Evolutionary conservation across 148 eudicot species (phyloP), one percentile per base, ranked within the genome.

Genomic region (Diospyros lotus): DNA sequence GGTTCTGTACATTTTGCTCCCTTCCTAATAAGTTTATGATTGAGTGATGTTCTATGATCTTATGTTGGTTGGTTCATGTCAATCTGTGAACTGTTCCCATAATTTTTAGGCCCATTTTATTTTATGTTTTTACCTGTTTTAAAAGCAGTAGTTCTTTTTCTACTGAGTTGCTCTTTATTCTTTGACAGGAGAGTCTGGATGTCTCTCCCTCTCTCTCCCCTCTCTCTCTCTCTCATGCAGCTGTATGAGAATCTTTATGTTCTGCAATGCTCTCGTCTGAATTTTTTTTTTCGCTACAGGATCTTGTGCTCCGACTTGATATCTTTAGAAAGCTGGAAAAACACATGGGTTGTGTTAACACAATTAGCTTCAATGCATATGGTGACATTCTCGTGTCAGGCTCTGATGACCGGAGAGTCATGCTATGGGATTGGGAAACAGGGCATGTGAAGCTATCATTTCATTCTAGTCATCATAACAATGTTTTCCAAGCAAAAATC

Each of bases 281-380:
- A 0, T 55, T 15, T 70, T 8, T 69, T 79, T 14, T 72, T 74
- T 9, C 69, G 28, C 75, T 80, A 14, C 88, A 95, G 99, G 97
- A 87, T 74, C 89, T 92, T 75, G 91, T 95, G 68, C 89, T 93
- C 55, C 87, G 91, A 54, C 85, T 92, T 72, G 96, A 81, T 74
- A 64, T 95, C 79, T 69, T 77, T 38, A 84, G 84, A 80, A 90
- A 87, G 86, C 86, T 92, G 69, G 92, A 86, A 60, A 84, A 85
- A 75, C 99, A 95, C 88, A 80, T 79, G 77, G 99, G 97, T 54
- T 95, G 99, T 78, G 99, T 95, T 63, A 95, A 95, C 82, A 89
- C 97, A 13, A 86, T 95, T 77, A 84, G 93, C 84, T 93, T 95
- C 71, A 95, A 87, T 80, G 78, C 79, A 52, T 84, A 83, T 68